phyloP scores from a whole-genome alignment of 129 eudicot species.

The Arctium lappa region DNA sequence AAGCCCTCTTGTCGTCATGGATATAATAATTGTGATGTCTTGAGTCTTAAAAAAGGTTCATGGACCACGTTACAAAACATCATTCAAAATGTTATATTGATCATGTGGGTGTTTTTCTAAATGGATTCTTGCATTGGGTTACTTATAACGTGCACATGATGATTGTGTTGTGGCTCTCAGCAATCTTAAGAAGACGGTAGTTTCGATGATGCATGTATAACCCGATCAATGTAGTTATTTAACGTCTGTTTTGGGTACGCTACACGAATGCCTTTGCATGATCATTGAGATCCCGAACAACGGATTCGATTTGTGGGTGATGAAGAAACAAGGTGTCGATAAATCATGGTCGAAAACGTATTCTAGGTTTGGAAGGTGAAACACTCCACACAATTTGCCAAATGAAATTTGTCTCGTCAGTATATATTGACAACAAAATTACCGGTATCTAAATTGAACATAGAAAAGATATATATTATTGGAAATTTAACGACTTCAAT shows the following conservation, averaged over 20 bases:
- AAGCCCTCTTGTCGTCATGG: background rate
- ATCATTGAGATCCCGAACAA: background rate
- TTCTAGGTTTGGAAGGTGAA: background rate
- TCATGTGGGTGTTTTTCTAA: background rate
- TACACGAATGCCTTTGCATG: conserved; percentile 13
- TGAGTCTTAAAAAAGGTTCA: background rate
- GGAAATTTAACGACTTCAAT: too few relatives aligned
- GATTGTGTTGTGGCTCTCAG: conserved; percentile 4
- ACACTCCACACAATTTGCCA: background rate
- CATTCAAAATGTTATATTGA: background rate
- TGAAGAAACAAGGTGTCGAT: background rate
- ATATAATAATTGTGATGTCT: background rate
- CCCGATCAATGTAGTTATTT: background rate
- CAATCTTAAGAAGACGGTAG: background rate
- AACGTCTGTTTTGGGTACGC: background rate
- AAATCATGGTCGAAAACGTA: background rate
- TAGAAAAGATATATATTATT: too few relatives aligned
- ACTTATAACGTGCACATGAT: background rate
- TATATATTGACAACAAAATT: too few relatives aligned
- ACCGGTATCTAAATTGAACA: too few relatives aligned
- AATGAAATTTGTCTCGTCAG: too few relatives aligned
- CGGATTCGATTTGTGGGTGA: background rate
- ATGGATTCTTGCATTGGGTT: background rate
- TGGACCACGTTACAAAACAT: background rate
- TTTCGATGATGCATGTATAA: background rate